Base-by-base conservation (phyloP, 2,329 filamentous ascomycete genomes). In the Fusarium sp. region DNA sequence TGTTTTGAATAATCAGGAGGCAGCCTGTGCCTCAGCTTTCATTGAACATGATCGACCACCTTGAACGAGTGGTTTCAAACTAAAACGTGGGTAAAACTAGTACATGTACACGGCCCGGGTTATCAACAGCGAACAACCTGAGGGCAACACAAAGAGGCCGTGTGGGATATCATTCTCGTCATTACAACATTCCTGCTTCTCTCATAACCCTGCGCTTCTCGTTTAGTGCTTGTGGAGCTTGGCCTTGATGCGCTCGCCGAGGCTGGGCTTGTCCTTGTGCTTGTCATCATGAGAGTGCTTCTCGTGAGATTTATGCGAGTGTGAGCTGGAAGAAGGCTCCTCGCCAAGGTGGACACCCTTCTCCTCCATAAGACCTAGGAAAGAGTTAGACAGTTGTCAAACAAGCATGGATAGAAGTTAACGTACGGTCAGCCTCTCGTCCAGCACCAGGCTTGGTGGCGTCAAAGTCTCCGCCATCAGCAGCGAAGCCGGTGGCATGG, bases 391-490 rank as follows among this genome's bases (percentile, higher is more conserved):
- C 24, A 43, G 11, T 11, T 11, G 9, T 57, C 22, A 11, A 29
- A 7, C 1, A 11, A 7, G 27, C 16, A 37, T 11, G 27, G 11
- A 27, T 35, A 6, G 14, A 35, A 16, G 48, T 37, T 20, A 35
- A 85, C 87, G 83, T 82, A 92, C 92, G 88, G 74, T 92, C 91
- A 70, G 92, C 92, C 81, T 94, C 92, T 39, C 82, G 84, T 4
- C 91, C 91, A 13, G 92, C 92, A 13, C 92, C 92, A 0, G 91
- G 88, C 68, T 88, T 88, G 9, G 87, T 83, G 5, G 89, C 91
- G 76, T 93, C 92, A 78, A 93, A 93, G 75, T 93, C 86, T 7
- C 92, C 92, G 1, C 92, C 92, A 43, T 94, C 91, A 18, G 91
- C 90, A 37, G 85, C 82, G 31, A 93, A 80, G 0, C 92, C 92